A percentile compares a stretch with the other conserved stretches of the same genome.
These are phyloP conservation scores for Mycena capillaripes DNA, from an alignment of 768 basidiomycete species.

Conservation along the genomic window DNA sequence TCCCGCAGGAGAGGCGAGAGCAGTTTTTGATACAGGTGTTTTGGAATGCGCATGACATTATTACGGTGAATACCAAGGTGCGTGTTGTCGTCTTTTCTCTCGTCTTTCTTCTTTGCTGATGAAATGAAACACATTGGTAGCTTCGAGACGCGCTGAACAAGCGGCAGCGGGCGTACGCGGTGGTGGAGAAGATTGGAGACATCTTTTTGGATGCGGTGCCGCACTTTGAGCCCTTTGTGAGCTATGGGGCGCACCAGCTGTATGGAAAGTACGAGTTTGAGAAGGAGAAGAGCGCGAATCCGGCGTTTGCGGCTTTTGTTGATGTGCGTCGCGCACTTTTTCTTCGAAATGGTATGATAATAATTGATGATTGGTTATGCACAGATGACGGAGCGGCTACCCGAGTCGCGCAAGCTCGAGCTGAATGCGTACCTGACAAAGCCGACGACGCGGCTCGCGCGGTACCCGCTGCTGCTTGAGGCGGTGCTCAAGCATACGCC, in stretches of 20 bases:
- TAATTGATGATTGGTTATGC: neutral
- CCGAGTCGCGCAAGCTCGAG: constrained; percentile 96
- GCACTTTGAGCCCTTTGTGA: constrained; percentile 92
- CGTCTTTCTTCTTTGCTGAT: too few species aligned
- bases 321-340: constrained; percentile 70
- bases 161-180: constrained; percentile 94
- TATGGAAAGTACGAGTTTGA: constrained; percentile 99
- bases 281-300: constrained; percentile 95
- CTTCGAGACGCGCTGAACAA: constrained; percentile 96
- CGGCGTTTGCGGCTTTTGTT: constrained; percentile 94
- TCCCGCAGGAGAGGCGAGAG: constrained; percentile 80
- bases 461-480: constrained; percentile 94
- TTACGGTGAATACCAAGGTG: constrained; percentile 81
- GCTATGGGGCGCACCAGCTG: constrained; percentile 95
- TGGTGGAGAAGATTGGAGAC: constrained; percentile 94
- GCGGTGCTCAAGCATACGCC: constrained; percentile 94
- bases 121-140: constrained; percentile 43
- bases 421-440: constrained; percentile 98
- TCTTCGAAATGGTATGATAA: neutral
- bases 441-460: constrained; percentile 96
- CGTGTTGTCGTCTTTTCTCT: neutral
- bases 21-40: constrained; percentile 96
- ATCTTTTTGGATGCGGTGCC: constrained; percentile 90
- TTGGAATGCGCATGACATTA: constrained; percentile 97
- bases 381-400: constrained; percentile 90